Percentiles rank a stretch among this genome's conserved stretches.
Evolutionary conservation across 306 rosid species (phyloP).

Genomic region (barrel medic (Medicago truncatula)): MtrunA17r5.0-ANR NC_053044.1:26366501-26367000

Average conservation of each 20-base stretch:
- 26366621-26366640: neutral
- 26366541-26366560: neutral
- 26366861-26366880: no score
- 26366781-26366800: neutral
- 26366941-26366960: no score
- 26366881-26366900: no score
- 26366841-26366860: no score
- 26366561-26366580: neutral
- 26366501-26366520: neutral
- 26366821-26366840: no score
- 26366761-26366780: slow-evolving; percentile 4
- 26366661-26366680: slow-evolving; percentile 7
- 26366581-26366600: slow-evolving; percentile 11
- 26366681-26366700: neutral
- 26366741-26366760: slow-evolving; percentile 8
- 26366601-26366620: slow-evolving; percentile 4
- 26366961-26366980: no score
- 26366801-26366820: no score
- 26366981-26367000: no score
- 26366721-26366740: neutral
- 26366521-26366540: neutral
- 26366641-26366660: no score
- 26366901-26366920: no score
- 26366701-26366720: slow-evolving; percentile 19
- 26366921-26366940: no score